Evolutionary conservation across 805 yeast species (phyloP), one percentile per base, ranked within the genome.

Genomic region (Sungouiozyma intestinalis): DNA sequence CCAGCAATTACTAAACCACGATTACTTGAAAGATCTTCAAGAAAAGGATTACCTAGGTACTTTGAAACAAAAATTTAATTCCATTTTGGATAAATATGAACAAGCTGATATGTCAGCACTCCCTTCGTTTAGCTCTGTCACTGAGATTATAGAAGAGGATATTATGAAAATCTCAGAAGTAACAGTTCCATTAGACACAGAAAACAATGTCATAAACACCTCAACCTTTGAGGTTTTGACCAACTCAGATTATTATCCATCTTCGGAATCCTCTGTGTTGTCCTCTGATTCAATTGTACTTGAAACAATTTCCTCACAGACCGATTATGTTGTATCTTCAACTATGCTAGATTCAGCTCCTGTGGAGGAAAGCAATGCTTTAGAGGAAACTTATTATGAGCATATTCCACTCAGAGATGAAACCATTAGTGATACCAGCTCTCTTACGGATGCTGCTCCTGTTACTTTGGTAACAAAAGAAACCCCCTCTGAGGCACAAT

Each of bases 111-210:
- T 24, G 29, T 24, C 29, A 11, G 9, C 6, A 24, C 29, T 11
- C 9, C 29, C 29, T 11, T 31, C 42, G 20, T 42, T 45, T 34
- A 53, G 51, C 16, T 49, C 53, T 2, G 50, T 54, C 6, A 44
- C 43, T 31, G 34, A 34, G 11, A 40, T 51, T 15, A 42, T 46
- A 11, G 55, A 51, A 17, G 55, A 51, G 14, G 58, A 52, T 39
- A 47, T 51, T n/a, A 40, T 48, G 7, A 48, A 47, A 31, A 35
- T 43, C 9, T 29, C 27, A 4, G 45, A 49, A 16, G 19, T 43
- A 6, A 48, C 55, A 4, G 45, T 38, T 18, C 47, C 46, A 4
- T 18, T 46, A 9, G 38, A 40, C 34, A 48, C 52, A 3, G 48
- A 38, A 11, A 21, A 24, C 5, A 24, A 33, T 19, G 29, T 35